A percentile compares a stretch with the other conserved stretches of the same genome.
phyloP scores from a whole-genome alignment of 495 filamentous ascomycete genomes.

The Penicillium salamii region DNA sequence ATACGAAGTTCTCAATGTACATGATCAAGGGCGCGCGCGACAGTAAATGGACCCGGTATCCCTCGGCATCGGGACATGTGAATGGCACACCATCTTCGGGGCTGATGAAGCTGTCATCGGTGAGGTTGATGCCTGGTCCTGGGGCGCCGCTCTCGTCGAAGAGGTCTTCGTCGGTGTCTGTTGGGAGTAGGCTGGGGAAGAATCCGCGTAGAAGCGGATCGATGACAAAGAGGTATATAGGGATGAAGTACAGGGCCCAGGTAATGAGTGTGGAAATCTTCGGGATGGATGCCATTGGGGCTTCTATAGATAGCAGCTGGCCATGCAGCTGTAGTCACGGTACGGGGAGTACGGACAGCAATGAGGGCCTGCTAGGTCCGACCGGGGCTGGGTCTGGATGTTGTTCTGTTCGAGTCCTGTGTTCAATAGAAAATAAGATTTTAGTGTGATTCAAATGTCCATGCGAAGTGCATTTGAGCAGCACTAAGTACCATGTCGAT shows the following conservation, averaged over 20 bases:
- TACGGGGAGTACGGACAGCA: not conserved
- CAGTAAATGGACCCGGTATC: conserved; percentile 43
- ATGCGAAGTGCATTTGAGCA: too few relatives aligned
- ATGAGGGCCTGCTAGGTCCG: not conserved
- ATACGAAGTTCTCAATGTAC: conserved; percentile 56
- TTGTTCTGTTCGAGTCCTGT: too few relatives aligned
- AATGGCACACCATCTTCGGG: conserved; percentile 27
- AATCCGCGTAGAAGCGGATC: conserved; percentile 19
- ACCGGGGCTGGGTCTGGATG: too few relatives aligned
- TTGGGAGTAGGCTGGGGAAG: conserved; percentile 7
- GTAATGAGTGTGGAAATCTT: conserved; percentile 30
- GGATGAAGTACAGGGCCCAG: conserved; percentile 41
- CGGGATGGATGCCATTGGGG: conserved; percentile 23
- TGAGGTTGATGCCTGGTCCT: conserved; percentile 23
- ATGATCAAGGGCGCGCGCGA: conserved; percentile 51
- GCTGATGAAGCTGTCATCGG: conserved; percentile 33
- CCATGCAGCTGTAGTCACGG: not conserved
- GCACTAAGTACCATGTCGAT: too few relatives aligned
- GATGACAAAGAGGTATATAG: conserved; percentile 37
- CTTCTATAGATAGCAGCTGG: not conserved
- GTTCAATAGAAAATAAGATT: too few relatives aligned
- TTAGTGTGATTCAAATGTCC: too few relatives aligned
- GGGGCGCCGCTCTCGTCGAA: conserved; percentile 21
- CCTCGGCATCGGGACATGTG: conserved; percentile 27
- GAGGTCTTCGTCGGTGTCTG: conserved; percentile 10